Percentiles rank a stretch among this genome's conserved stretches.
phyloP scores from a whole-genome alignment of 768 basidiomycete genomes.

The Collybia nuda region DNA sequence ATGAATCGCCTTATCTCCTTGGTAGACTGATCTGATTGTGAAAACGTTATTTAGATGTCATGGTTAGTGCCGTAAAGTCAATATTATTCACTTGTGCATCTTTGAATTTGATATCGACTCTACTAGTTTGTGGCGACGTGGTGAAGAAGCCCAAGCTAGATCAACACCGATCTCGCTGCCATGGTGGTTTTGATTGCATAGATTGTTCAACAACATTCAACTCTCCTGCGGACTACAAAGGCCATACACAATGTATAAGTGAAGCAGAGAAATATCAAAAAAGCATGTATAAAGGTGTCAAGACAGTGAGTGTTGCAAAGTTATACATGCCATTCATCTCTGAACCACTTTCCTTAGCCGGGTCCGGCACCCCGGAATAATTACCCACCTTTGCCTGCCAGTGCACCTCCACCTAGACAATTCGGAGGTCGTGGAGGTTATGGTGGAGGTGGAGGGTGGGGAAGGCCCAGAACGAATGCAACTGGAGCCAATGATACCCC shows the following conservation, averaged over 20 bases:
- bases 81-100: neutral
- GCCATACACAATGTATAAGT: slow-evolving; percentile 80
- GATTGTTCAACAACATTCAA: slow-evolving; percentile 88
- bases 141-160: slow-evolving; percentile 95
- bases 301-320: slow-evolving; percentile 35
- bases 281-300: slow-evolving; percentile 77
- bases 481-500: slow-evolving; percentile 76
- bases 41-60: slow-evolving; percentile 56
- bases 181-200: slow-evolving; percentile 74
- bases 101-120: slow-evolving; percentile 1
- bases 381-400: slow-evolving; percentile 17
- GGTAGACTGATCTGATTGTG: neutral
- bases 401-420: slow-evolving; percentile 6
- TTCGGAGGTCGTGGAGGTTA: slow-evolving; percentile 23
- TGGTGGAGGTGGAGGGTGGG: slow-evolving; percentile 35
- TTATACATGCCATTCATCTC: neutral
- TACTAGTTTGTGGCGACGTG: slow-evolving; percentile 74
- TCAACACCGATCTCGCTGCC: slow-evolving; percentile 64
- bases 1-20: slow-evolving; percentile 20
- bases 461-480: slow-evolving; percentile 23
- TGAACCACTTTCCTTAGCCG: slow-evolving; percentile 1
- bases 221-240: slow-evolving; percentile 74
- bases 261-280: slow-evolving; percentile 97
- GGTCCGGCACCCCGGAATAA: slow-evolving; percentile 19
- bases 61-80: slow-evolving; percentile 37